Evolutionary conservation across 2,329 filamentous ascomycete species (phyloP).

Genomic region (Alternaria novae-zelandiae): DNA sequence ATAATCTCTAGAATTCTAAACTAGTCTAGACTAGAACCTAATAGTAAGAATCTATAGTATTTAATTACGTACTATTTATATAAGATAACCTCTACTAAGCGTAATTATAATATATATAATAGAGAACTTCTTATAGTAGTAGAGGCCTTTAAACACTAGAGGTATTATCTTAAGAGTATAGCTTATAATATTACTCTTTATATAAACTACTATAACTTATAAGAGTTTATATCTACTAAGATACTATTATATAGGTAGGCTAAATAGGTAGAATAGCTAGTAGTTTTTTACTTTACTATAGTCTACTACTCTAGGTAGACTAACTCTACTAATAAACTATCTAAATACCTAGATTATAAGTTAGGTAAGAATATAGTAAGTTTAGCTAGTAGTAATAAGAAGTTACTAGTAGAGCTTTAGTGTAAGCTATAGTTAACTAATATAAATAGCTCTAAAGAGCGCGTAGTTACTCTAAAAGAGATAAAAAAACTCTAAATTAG

Average conservation of each 20-base stretch:
- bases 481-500: too few species aligned
- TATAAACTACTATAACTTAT: background rate
- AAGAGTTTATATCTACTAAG: background rate
- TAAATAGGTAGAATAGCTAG: background rate
- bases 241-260: background rate
- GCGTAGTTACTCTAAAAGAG: too few species aligned
- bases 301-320: too few species aligned
- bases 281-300: too few species aligned
- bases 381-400: background rate
- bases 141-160: background rate
- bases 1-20: background rate
- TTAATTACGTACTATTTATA: background rate
- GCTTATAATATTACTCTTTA: too few species aligned
- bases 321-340: too few species aligned
- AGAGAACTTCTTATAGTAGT: background rate
- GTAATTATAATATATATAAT: background rate
- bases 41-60: background rate
- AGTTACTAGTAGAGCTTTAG: background rate
- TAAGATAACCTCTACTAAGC: background rate
- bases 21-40: background rate
- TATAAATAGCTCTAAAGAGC: too few species aligned
- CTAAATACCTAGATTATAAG: too few species aligned
- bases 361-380: too few species aligned
- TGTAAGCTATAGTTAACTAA: too few species aligned
- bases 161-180: background rate